A percentile compares a stretch with the other conserved stretches of the same genome.
Evolutionary conservation across 345 rosid genomes (phyloP).

Genomic region (Carallia pectinifolia): DNA sequence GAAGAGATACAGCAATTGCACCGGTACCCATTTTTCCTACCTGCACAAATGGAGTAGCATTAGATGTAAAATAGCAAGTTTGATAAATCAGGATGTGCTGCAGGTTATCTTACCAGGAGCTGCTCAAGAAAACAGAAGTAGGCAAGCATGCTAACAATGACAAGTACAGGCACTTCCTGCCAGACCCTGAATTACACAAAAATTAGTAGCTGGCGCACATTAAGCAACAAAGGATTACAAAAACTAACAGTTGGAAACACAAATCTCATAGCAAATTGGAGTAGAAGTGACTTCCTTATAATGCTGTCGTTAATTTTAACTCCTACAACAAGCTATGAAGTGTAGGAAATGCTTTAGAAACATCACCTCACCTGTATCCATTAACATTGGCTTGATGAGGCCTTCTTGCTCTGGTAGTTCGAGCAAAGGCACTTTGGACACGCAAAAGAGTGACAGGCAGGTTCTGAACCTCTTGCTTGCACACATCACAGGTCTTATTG

Average conservation of each 20-base stretch:
- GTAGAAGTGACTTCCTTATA: neutral
- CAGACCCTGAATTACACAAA: constrained; percentile 54
- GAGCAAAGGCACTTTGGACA: constrained; percentile 50
- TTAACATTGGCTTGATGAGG: constrained; percentile 31
- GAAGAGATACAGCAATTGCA: constrained; percentile 88
- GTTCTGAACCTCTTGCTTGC: constrained; percentile 82
- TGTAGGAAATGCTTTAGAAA: neutral
- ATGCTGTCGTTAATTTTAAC: neutral
- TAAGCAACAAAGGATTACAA: neutral
- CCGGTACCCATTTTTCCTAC: constrained; percentile 71
- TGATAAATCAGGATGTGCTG: neutral
- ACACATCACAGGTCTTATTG: constrained; percentile 86
- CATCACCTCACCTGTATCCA: constrained; percentile 44
- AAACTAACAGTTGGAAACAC: neutral
- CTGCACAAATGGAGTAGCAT: constrained; percentile 35
- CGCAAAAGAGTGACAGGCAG: constrained; percentile 82
- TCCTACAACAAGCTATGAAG: neutral
- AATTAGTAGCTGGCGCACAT: constrained; percentile 13
- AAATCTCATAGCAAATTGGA: neutral
- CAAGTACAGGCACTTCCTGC: constrained; percentile 88
- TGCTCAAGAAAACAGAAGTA: constrained; percentile 97
- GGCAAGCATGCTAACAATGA: constrained; percentile 83
- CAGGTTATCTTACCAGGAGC: constrained; percentile 56
- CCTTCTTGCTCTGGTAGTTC: constrained; percentile 34
- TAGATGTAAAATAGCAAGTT: neutral